These are phyloP conservation scores for Paecilomyces fulvus DNA, from an alignment of 2,329 filamentous ascomycete genomes.

Conservation along the genomic window DNA sequence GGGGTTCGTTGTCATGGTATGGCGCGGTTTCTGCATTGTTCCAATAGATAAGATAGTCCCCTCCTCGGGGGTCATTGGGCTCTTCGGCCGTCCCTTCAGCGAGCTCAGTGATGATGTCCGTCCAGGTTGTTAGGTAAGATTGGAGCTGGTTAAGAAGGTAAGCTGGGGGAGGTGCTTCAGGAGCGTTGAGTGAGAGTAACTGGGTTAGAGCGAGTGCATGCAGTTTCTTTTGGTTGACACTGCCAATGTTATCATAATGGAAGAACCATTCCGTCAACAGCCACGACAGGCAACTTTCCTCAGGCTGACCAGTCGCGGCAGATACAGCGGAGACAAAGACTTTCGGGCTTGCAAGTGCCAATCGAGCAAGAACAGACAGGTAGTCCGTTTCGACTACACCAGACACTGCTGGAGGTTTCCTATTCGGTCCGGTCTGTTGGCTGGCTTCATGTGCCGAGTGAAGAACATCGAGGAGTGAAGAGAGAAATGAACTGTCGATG, in stretches of 20 bases:
- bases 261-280: conserved; percentile 40
- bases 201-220: conserved; percentile 39
- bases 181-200: conserved; percentile 31
- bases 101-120: conserved; percentile 37
- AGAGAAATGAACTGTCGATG: conserved; percentile 54
- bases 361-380: conserved; percentile 69
- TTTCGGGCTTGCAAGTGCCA: conserved; percentile 63
- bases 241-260: conserved; percentile 41
- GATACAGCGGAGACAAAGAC: conserved; percentile 52
- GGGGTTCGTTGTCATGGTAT: conserved; percentile 27
- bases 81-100: conserved; percentile 33
- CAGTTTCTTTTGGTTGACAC: conserved; percentile 39
- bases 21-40: conserved; percentile 24
- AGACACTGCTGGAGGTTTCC: conserved; percentile 59
- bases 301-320: conserved; percentile 23
- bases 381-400: conserved; percentile 76
- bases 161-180: conserved; percentile 27
- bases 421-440: conserved; percentile 73
- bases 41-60: conserved; percentile 37
- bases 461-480: conserved; percentile 56
- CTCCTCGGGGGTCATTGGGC: conserved; percentile 18
- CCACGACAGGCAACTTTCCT: conserved; percentile 33
- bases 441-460: conserved; percentile 63
- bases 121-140: conserved; percentile 40
- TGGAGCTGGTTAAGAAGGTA: conserved; percentile 38